Conservation (phyloP, 192 early-diverging fungal genomes). For the Backusella circina region DNA sequence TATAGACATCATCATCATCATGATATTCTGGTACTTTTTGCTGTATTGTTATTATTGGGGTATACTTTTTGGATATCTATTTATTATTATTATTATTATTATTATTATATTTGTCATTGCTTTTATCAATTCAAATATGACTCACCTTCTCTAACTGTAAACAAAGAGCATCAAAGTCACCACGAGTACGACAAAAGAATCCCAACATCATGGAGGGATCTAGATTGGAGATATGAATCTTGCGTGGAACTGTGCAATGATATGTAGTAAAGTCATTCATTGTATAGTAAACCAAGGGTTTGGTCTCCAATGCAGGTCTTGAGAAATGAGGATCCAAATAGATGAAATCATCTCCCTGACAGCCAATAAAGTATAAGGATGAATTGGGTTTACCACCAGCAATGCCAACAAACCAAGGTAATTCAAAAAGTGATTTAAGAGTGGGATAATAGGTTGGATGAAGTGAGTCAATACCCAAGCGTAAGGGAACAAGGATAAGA, state of each 20-base stretch:
- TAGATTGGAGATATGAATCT: slow-evolving; percentile 69
- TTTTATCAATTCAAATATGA: no score
- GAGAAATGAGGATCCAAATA: slow-evolving; percentile 95
- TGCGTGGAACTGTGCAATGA: slow-evolving; percentile 73
- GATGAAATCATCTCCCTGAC: slow-evolving; percentile 74
- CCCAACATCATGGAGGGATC: slow-evolving; percentile 96
- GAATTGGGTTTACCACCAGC: slow-evolving; percentile 96
- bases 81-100: not conserved
- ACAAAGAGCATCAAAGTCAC: slow-evolving; percentile 63
- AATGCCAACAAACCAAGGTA: slow-evolving; percentile 82
- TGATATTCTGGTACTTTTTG: not conserved
- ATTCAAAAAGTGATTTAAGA: slow-evolving; percentile 70
- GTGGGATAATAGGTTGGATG: slow-evolving; percentile 85
- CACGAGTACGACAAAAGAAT: slow-evolving; percentile 69
- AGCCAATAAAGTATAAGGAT: slow-evolving; percentile 89
- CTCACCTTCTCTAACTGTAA: slow-evolving; percentile 26
- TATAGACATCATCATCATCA: not conserved
- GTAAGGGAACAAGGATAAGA: slow-evolving; percentile 81
- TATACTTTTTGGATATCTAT: slow-evolving; percentile 7
- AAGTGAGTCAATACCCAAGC: slow-evolving; percentile 87
- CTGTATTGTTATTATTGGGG: not conserved
- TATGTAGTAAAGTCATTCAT: slow-evolving; percentile 72
- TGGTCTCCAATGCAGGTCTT: slow-evolving; percentile 59
- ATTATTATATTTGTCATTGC: not conserved
- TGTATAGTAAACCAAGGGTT: slow-evolving; percentile 37